Evolutionary conservation across 2,329 filamentous ascomycete genomes (phyloP).

Genomic region (Orbilia ellipsospora): DNA sequence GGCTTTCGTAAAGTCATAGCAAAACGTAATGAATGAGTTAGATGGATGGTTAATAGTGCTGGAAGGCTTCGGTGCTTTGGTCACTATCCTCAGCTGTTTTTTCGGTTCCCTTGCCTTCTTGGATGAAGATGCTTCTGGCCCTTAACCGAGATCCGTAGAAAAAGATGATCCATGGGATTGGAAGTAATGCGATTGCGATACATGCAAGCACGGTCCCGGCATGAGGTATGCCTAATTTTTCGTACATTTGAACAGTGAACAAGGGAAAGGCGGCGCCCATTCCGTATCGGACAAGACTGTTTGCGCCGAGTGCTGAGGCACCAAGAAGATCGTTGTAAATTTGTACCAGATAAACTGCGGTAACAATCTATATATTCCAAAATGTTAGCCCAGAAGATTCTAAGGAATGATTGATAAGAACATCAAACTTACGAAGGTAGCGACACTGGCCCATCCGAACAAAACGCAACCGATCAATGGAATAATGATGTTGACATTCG

Average conservation of each 20-base stretch:
- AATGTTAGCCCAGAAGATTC: slow-evolving; percentile 67
- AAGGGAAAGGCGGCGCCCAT: slow-evolving; percentile 71
- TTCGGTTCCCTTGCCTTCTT: neutral
- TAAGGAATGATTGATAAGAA: slow-evolving; percentile 65
- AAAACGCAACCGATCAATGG: slow-evolving; percentile 68
- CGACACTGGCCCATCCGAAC: slow-evolving; percentile 72
- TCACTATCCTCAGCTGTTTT: slow-evolving; percentile 19
- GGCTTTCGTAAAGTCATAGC: too few relatives aligned
- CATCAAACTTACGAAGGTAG: slow-evolving; percentile 65
- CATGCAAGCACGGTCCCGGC: slow-evolving; percentile 64
- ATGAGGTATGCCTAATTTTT: slow-evolving; percentile 63
- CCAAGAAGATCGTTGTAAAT: slow-evolving; percentile 54
- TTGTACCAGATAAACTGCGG: slow-evolving; percentile 37
- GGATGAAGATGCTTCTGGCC: slow-evolving; percentile 35
- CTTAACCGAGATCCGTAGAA: slow-evolving; percentile 64
- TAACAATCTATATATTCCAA: slow-evolving; percentile 35
- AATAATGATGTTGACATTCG: slow-evolving; percentile 66
- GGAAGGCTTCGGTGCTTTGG: neutral
- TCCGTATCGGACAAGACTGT: slow-evolving; percentile 69
- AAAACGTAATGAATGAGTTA: too few relatives aligned
- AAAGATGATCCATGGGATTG: slow-evolving; percentile 69
- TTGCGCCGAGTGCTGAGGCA: slow-evolving; percentile 65
- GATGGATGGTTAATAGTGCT: too few relatives aligned
- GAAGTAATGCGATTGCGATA: slow-evolving; percentile 65
- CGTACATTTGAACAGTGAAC: slow-evolving; percentile 70